phyloP scores from a whole-genome alignment of 257 asterid species.

The Plantago major region DNA sequence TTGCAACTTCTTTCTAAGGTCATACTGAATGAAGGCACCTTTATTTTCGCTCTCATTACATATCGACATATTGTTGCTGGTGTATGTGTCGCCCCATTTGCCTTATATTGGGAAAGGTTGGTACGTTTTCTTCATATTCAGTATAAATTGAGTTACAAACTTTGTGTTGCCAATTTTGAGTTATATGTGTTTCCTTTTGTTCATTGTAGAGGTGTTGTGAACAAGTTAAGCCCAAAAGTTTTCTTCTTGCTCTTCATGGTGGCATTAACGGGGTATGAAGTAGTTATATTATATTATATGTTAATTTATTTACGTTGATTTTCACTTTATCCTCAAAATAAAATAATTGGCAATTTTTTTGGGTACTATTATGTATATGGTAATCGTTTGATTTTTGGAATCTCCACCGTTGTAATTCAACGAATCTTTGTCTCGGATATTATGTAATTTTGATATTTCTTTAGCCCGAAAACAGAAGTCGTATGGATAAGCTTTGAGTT shows the following conservation, averaged over 20 bases:
- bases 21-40: conserved; percentile 40
- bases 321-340: not conserved
- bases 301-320: not conserved
- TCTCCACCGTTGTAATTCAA: no score
- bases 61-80: conserved; percentile 57
- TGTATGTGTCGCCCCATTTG: conserved; percentile 42
- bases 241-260: conserved; percentile 48
- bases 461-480: no score
- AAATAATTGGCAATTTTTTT: no score
- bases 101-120: conserved; percentile 52
- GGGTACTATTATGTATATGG: no score
- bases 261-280: conserved; percentile 54
- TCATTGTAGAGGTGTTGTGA: conserved; percentile 31
- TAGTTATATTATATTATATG: not conserved
- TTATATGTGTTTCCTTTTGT: not conserved
- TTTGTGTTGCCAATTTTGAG: not conserved
- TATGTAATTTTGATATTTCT: no score
- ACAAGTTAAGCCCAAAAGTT: conserved; percentile 26
- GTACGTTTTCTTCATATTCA: no score
- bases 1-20: conserved; percentile 58
- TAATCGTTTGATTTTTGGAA: no score
- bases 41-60: conserved; percentile 43
- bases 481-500: no score
- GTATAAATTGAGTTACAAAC: no score
- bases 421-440: no score